Percentiles rank a stretch among this genome's conserved stretches.
phyloP scores from a whole-genome alignment of 2,329 filamentous ascomycete species.

The Botrytis tulipae region DNA sequence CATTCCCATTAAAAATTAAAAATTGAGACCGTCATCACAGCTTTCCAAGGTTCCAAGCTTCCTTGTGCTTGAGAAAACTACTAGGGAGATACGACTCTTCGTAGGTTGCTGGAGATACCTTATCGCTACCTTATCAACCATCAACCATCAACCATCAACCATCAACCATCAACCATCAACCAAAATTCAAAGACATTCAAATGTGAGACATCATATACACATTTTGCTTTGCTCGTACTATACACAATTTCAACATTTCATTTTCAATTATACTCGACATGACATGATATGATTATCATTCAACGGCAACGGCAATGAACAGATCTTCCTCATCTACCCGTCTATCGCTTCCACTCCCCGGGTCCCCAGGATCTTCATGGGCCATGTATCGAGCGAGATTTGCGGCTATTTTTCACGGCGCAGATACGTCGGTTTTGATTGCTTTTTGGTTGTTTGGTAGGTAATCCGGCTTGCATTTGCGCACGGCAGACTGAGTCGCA shows the following conservation, averaged over 20 bases:
- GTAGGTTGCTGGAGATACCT: neutral
- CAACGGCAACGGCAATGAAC: constrained; percentile 24
- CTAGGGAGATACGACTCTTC: neutral
- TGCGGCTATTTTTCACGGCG: constrained; percentile 59
- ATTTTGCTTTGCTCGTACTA: neutral
- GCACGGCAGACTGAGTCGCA: neutral
- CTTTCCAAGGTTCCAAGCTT: neutral
- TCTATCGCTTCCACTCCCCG: constrained; percentile 54
- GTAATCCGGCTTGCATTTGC: constrained; percentile 24
- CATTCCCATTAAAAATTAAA: neutral
- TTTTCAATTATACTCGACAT: neutral
- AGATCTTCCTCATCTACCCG: constrained; percentile 33
- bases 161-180: no score
- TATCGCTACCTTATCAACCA: neutral
- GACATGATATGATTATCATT: neutral
- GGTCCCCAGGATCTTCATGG: constrained; percentile 65
- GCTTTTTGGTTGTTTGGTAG: constrained; percentile 95
- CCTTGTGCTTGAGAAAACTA: no score
- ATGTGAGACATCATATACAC: neutral
- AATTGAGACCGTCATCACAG: neutral
- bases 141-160: no score
- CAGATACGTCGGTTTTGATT: constrained; percentile 67
- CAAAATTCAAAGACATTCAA: neutral
- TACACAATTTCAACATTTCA: neutral
- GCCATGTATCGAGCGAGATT: constrained; percentile 68